Evolutionary conservation across 306 rosid genomes (phyloP).

Genomic region (Lupinus albus): DNA sequence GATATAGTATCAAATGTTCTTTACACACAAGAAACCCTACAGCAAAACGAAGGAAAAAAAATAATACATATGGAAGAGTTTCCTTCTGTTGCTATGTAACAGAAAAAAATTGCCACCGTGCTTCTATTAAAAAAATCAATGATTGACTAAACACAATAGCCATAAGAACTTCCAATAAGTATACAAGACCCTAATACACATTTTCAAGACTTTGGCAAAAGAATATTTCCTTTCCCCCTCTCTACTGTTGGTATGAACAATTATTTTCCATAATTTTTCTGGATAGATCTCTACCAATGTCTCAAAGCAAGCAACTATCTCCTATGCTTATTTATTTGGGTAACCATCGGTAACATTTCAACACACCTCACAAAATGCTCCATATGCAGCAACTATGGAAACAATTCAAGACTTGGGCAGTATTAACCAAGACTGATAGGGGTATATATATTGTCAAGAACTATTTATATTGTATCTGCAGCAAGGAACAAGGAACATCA

Average conservation of each 20-base stretch:
- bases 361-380: slow-evolving; percentile 42
- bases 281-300: slow-evolving; percentile 33
- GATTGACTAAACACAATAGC: slow-evolving; percentile 32
- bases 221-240: slow-evolving; percentile 14
- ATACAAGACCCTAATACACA: slow-evolving; percentile 39
- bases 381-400: slow-evolving; percentile 34
- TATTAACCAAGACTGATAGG: slow-evolving; percentile 12
- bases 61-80: slow-evolving; percentile 27
- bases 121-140: slow-evolving; percentile 39
- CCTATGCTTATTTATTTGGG: slow-evolving; percentile 40
- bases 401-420: slow-evolving; percentile 26
- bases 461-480: slow-evolving; percentile 48
- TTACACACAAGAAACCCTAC: slow-evolving; percentile 40
- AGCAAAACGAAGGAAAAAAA: background rate
- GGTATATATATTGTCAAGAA: slow-evolving; percentile 39
- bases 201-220: slow-evolving; percentile 33
- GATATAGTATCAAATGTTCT: slow-evolving; percentile 35
- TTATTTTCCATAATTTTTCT: slow-evolving; percentile 35
- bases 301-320: slow-evolving; percentile 38
- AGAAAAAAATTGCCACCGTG: slow-evolving; percentile 33
- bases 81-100: slow-evolving; percentile 40
- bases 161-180: slow-evolving; percentile 29
- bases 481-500: slow-evolving; percentile 33
- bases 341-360: slow-evolving; percentile 35
- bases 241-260: slow-evolving; percentile 38